phyloP scores from a whole-genome alignment of 177 flowering plant species.

The Telopea speciosissima region DNA sequence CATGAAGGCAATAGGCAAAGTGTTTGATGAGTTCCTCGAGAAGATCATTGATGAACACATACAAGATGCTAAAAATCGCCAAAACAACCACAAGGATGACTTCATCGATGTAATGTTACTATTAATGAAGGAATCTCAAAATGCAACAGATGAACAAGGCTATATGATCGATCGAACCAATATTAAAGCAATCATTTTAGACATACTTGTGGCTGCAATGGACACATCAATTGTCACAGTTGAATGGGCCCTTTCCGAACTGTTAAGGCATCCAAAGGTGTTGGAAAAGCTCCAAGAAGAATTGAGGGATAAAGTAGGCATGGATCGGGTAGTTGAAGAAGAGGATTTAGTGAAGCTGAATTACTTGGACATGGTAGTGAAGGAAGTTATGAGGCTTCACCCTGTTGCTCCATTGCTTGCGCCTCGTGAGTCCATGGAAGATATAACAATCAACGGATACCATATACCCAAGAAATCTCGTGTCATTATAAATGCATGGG shows the following conservation, averaged over 20 bases:
- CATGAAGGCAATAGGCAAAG: slow-evolving; percentile 14
- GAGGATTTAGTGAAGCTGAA: slow-evolving; percentile 3
- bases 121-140: slow-evolving; percentile 4
- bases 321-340: slow-evolving; percentile 10
- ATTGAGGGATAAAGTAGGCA: not conserved
- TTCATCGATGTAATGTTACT: slow-evolving; percentile 31
- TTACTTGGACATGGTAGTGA: no score
- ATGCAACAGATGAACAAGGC: not conserved
- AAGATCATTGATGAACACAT: slow-evolving; percentile 27
- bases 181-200: slow-evolving; percentile 25
- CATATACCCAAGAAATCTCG: no score
- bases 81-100: slow-evolving; percentile 12
- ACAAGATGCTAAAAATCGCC: not conserved
- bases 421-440: no score
- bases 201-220: slow-evolving; percentile 19
- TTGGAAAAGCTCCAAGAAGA: slow-evolving; percentile 16
- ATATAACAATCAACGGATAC: no score
- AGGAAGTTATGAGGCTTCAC: no score
- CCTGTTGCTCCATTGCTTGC: no score
- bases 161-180: slow-evolving; percentile 14
- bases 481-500: no score
- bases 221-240: slow-evolving; percentile 18
- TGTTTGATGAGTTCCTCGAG: slow-evolving; percentile 26
- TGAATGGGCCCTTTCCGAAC: slow-evolving; percentile 17
- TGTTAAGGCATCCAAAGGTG: slow-evolving; percentile 8